A percentile compares a stretch with the other conserved stretches of the same genome.
Conservation (phyloP, 805 yeast genomes). For the Saccharomycopsis lassenensis region DNA sequence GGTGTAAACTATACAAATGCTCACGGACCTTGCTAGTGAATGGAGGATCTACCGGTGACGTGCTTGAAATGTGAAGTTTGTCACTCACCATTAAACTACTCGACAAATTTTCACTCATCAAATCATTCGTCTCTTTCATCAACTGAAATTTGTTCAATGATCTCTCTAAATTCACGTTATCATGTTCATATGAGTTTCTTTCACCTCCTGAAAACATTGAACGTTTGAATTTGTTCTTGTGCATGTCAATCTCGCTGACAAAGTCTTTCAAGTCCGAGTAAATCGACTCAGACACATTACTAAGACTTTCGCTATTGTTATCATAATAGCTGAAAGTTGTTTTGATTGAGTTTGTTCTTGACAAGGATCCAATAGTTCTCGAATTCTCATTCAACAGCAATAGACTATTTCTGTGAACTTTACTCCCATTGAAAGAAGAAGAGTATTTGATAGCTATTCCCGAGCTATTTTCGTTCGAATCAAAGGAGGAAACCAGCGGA, state of each 20-base stretch:
- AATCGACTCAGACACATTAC: background rate
- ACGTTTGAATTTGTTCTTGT: constrained; percentile 4
- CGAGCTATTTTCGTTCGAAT: background rate
- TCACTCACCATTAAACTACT: constrained; percentile 4
- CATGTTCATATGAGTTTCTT: background rate
- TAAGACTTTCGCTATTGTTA: background rate
- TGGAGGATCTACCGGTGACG: too few relatives aligned
- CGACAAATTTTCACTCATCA: constrained; percentile 2
- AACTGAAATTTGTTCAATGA: constrained; percentile 2
- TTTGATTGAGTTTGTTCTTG: constrained; percentile 3
- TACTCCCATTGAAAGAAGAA: constrained; percentile 1
- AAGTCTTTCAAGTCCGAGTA: constrained; percentile 3
- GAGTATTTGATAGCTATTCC: background rate
- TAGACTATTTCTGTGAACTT: background rate
- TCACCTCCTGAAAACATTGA: background rate
- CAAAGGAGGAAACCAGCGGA: background rate
- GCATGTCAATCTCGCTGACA: constrained; percentile 5
- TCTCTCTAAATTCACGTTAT: background rate
- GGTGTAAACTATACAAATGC: too few relatives aligned
- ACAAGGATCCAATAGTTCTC: background rate
- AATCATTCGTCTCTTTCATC: constrained; percentile 2
- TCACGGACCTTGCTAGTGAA: too few relatives aligned
- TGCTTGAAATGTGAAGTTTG: too few relatives aligned
- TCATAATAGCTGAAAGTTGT: background rate
- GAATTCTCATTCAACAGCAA: background rate